Evolutionary conservation across 305 asterid genomes (phyloP).

Genomic region (Solanum hybrid): DNA sequence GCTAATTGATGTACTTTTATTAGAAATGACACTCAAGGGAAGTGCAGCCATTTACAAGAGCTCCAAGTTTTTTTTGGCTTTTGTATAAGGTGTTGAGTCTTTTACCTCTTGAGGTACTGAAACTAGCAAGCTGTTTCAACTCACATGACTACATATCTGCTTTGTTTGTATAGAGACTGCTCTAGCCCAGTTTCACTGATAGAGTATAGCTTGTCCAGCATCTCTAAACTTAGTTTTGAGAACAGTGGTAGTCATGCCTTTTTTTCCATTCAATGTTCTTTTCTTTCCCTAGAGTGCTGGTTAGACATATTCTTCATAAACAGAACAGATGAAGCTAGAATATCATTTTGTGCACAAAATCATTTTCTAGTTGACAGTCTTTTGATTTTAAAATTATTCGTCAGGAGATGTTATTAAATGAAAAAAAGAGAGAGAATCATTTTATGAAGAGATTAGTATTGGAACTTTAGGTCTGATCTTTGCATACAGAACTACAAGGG

Average conservation of each 20-base stretch:
- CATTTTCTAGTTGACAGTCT: not conserved
- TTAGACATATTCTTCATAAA: not conserved
- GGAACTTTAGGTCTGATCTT: not conserved
- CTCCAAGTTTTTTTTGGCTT: not conserved
- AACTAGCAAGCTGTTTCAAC: not conserved
- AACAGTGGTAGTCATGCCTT: not conserved
- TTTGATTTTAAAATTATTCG: not conserved
- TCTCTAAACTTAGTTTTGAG: not conserved
- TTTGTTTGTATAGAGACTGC: not conserved
- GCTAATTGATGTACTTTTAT: not conserved
- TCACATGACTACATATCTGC: not conserved
- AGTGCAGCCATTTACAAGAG: constrained; percentile 1
- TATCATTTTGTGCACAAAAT: not conserved
- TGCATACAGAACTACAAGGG: not conserved
- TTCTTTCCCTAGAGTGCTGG: not conserved
- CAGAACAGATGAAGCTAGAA: not conserved
- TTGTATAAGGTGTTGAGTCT: not conserved
- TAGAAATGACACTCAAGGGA: not conserved
- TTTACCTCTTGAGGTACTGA: not conserved
- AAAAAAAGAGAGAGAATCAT: not conserved
- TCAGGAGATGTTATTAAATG: not conserved
- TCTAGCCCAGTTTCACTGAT: not conserved
- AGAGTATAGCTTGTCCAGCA: not conserved
- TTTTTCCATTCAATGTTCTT: not conserved
- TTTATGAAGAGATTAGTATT: not conserved